phyloP scores from a whole-genome alignment of 305 asterid species.

The Fraxinus ornus region DNA sequence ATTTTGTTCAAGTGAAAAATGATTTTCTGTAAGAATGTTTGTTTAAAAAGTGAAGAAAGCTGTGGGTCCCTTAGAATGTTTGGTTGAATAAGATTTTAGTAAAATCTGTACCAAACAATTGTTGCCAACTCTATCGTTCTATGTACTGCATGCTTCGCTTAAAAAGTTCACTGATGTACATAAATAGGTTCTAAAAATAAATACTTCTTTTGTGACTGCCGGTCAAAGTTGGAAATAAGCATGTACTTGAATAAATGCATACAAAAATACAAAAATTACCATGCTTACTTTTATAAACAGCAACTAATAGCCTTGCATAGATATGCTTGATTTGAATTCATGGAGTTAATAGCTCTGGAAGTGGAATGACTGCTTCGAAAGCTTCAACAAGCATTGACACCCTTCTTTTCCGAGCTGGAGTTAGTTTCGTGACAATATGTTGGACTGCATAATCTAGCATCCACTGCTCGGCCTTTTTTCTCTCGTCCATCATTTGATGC shows the following conservation, averaged over 20 bases:
- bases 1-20: not conserved
- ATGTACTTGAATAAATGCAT: not conserved
- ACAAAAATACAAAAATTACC: not conserved
- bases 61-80: too few relatives aligned
- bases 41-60: not conserved
- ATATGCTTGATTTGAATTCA: not conserved
- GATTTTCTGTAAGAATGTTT: not conserved
- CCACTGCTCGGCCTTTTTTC: slow-evolving; percentile 87
- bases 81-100: not conserved
- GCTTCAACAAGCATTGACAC: slow-evolving; percentile 97
- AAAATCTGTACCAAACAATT: not conserved
- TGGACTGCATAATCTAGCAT: slow-evolving; percentile 93
- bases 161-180: not conserved
- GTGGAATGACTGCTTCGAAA: slow-evolving; percentile 91
- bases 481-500: slow-evolving; percentile 65
- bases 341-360: slow-evolving; percentile 53
- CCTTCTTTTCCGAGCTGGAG: slow-evolving; percentile 73
- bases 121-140: not conserved
- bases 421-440: slow-evolving; percentile 63
- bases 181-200: not conserved
- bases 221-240: not conserved
- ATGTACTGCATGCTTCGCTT: not conserved
- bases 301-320: not conserved
- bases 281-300: slow-evolving; percentile 18
- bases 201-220: not conserved